Percentiles rank a stretch among this genome's conserved stretches.
Evolutionary conservation across 805 yeast genomes (phyloP).

Genomic region (Teunomyces tritomae): DNA sequence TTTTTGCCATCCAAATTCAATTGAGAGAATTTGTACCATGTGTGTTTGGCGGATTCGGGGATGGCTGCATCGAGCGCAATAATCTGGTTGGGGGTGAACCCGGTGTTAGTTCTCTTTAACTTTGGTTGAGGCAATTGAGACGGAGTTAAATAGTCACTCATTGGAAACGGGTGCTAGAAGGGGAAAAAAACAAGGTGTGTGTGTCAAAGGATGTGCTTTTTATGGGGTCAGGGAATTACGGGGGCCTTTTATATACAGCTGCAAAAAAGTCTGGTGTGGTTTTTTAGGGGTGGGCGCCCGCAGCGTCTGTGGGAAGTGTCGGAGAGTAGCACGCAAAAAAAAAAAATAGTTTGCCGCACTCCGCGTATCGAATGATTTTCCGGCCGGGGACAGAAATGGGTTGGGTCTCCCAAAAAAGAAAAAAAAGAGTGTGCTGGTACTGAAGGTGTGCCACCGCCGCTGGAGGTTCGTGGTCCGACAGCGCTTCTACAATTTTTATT

Average conservation of each 20-base stretch:
- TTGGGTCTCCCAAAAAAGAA: background rate
- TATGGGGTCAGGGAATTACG: background rate
- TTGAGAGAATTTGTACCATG: constrained; percentile 73
- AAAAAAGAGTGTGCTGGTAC: too few species aligned
- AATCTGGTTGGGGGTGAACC: constrained; percentile 88
- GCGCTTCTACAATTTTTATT: background rate
- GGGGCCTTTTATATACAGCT: background rate
- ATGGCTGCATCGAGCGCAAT: constrained; percentile 77
- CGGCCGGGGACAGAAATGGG: background rate
- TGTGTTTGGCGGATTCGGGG: constrained; percentile 71
- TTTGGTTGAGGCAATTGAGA: constrained; percentile 37
- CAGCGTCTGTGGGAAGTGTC: background rate
- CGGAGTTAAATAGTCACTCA: constrained; percentile 41
- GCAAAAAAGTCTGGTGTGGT: background rate
- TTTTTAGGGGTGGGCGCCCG: background rate
- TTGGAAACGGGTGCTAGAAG: constrained; percentile 6
- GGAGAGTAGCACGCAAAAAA: background rate
- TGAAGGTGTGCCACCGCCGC: too few species aligned
- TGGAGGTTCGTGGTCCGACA: background rate
- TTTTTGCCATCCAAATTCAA: constrained; percentile 23
- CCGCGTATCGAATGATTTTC: background rate
- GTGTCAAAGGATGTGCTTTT: background rate
- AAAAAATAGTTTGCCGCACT: background rate
- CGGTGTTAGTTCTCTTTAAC: constrained; percentile 78
- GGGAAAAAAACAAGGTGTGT: background rate